Conservation (phyloP, 148 eudicot genomes). For the Arctostaphylos glauca region DNA sequence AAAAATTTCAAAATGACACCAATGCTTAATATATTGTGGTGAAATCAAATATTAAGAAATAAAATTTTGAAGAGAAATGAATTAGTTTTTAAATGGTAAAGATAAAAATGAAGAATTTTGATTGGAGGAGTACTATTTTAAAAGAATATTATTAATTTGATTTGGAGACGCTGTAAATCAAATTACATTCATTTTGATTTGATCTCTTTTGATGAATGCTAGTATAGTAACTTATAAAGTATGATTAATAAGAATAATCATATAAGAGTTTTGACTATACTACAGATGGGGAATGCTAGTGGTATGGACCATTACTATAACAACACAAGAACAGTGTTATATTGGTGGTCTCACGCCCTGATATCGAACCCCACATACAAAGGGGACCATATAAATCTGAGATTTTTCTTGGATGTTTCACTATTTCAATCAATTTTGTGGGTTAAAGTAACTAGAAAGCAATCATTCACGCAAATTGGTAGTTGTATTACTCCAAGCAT, state of each 20-base stretch:
- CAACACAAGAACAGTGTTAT: constrained; percentile 34
- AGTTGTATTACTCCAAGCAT: too few relatives aligned
- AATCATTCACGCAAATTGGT: constrained; percentile 19
- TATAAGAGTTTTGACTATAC: background rate
- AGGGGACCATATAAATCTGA: background rate
- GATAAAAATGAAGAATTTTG: too few relatives aligned
- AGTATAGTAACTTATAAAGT: background rate
- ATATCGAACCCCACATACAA: constrained; percentile 36
- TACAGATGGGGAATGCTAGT: constrained; percentile 60
- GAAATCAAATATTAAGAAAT: too few relatives aligned
- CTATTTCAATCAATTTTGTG: background rate
- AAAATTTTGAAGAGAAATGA: too few relatives aligned
- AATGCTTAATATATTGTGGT: too few relatives aligned
- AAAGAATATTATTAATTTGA: too few relatives aligned
- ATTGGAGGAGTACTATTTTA: too few relatives aligned
- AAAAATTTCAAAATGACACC: too few relatives aligned
- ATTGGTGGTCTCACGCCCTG: constrained; percentile 49
- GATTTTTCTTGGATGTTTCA: background rate
- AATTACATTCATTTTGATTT: too few relatives aligned
- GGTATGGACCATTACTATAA: constrained; percentile 43
- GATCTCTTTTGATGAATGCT: too few relatives aligned
- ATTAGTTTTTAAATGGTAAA: too few relatives aligned
- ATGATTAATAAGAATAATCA: background rate
- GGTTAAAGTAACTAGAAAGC: constrained; percentile 18
- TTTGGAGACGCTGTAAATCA: too few relatives aligned